Conservation (phyloP, 2,329 filamentous ascomycete genomes). For the Fusarium tuaranense region DNA sequence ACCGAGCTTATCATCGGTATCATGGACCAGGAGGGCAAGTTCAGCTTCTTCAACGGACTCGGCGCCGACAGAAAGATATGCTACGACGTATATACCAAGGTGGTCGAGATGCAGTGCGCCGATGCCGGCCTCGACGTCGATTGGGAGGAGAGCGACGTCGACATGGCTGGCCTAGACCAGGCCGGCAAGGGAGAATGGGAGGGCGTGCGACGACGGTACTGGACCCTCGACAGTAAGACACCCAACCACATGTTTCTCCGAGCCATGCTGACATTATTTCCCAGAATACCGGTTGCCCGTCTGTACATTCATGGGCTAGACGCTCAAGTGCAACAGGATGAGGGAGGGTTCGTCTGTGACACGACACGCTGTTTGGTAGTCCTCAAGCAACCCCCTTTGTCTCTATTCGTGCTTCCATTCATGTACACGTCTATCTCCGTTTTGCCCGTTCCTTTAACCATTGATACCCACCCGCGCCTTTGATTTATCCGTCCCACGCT, state of each 20-base stretch:
- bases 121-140: conserved; percentile 92
- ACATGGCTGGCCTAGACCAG: conserved; percentile 72
- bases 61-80: conserved; percentile 92
- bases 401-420: conserved; percentile 30
- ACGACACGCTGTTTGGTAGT: conserved; percentile 29
- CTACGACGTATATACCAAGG: conserved; percentile 95
- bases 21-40: conserved; percentile 77
- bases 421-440: conserved; percentile 38
- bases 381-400: conserved; percentile 20
- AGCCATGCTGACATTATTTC: conserved; percentile 39
- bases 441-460: conserved; percentile 33
- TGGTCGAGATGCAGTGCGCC: conserved; percentile 89
- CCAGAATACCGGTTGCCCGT: conserved; percentile 78
- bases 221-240: conserved; percentile 79
- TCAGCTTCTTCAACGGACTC: conserved; percentile 91
- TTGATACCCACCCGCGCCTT: conserved; percentile 29
- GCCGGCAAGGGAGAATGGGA: conserved; percentile 84
- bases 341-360: conserved; percentile 12
- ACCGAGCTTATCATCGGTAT: conserved; percentile 86
- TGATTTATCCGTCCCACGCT: conserved; percentile 2
- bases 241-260: not conserved
- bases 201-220: conserved; percentile 89
- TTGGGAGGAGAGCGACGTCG: conserved; percentile 83
- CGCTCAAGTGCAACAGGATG: conserved; percentile 6
- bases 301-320: conserved; percentile 78